These are phyloP conservation scores for Domatiomyces globalis DNA, from an alignment of 2,329 filamentous ascomycete genomes.

Conservation along the genomic window DNA sequence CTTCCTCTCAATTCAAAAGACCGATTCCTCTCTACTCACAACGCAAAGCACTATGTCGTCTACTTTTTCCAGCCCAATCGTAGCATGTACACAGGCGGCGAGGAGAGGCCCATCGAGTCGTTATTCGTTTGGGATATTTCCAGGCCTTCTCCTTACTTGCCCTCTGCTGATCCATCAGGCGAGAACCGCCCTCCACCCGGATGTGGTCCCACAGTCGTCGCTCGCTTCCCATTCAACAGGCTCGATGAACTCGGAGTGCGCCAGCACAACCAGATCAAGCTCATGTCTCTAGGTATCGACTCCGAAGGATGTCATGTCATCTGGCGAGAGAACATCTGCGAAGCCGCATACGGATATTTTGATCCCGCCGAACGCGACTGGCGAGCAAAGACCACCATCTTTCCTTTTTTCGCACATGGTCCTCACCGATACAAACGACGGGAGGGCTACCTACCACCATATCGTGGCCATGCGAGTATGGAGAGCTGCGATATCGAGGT, in stretches of 20 bases:
- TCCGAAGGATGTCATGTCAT: slow-evolving; percentile 35
- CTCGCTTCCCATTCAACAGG: slow-evolving; percentile 36
- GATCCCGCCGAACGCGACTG: slow-evolving; percentile 26
- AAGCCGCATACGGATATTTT: slow-evolving; percentile 35
- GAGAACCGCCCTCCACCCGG: slow-evolving; percentile 23
- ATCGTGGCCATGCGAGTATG: slow-evolving; percentile 28
- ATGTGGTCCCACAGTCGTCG: slow-evolving; percentile 33
- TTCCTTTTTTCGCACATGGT: slow-evolving; percentile 39
- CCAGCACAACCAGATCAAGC: slow-evolving; percentile 37
- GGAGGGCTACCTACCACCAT: slow-evolving; percentile 32
- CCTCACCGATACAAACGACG: slow-evolving; percentile 37
- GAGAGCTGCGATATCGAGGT: slow-evolving; percentile 22
- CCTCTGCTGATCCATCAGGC: slow-evolving; percentile 37
- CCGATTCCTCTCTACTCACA: slow-evolving; percentile 51
- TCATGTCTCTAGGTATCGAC: slow-evolving; percentile 40
- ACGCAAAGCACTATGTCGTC: slow-evolving; percentile 43
- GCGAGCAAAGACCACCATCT: slow-evolving; percentile 37
- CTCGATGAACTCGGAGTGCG: slow-evolving; percentile 40
- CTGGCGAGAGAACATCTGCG: slow-evolving; percentile 42
- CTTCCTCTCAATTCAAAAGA: slow-evolving; percentile 41
- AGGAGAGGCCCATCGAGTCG: slow-evolving; percentile 44
- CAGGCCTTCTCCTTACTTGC: slow-evolving; percentile 33
- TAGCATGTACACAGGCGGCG: slow-evolving; percentile 37
- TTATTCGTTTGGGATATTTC: slow-evolving; percentile 48
- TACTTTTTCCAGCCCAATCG: slow-evolving; percentile 49